These are phyloP conservation scores for Basipetospora chlamydospora DNA, from an alignment of 2,329 filamentous ascomycete species.

Conservation along the genomic window DNA sequence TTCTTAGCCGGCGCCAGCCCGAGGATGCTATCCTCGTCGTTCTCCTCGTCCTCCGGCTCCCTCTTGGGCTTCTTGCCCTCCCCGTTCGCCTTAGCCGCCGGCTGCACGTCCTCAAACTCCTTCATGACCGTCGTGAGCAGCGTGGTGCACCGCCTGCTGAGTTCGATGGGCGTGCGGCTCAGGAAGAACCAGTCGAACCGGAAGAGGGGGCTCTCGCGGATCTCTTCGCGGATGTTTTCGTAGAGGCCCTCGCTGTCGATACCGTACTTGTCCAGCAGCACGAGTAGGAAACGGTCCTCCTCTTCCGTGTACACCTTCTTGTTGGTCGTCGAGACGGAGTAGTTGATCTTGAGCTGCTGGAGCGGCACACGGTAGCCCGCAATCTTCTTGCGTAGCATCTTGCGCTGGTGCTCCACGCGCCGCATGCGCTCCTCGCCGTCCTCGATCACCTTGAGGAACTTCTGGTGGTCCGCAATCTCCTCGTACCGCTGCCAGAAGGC, in stretches of 20 bases:
- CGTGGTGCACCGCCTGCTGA: slow-evolving; percentile 84
- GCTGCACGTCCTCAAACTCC: slow-evolving; percentile 66
- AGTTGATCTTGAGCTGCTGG: slow-evolving; percentile 97
- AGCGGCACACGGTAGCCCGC: slow-evolving; percentile 91
- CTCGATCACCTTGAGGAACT: slow-evolving; percentile 80
- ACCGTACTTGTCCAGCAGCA: slow-evolving; percentile 83
- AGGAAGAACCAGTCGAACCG: slow-evolving; percentile 99
- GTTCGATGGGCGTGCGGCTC: slow-evolving; percentile 81
- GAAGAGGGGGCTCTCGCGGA: slow-evolving; percentile 86
- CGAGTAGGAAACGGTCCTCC: slow-evolving; percentile 87
- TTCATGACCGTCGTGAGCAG: slow-evolving; percentile 86
- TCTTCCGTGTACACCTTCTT: slow-evolving; percentile 99
- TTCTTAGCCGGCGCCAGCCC: slow-evolving; percentile 82
- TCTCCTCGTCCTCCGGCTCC: slow-evolving; percentile 64
- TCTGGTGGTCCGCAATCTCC: slow-evolving; percentile 77
- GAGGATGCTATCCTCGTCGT: slow-evolving; percentile 68
- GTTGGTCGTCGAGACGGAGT: slow-evolving; percentile 96
- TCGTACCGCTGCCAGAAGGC: slow-evolving; percentile 94
- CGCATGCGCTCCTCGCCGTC: slow-evolving; percentile 81
- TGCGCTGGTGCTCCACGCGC: slow-evolving; percentile 82
- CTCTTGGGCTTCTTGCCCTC: slow-evolving; percentile 51
- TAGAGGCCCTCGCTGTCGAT: slow-evolving; percentile 84
- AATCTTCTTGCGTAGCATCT: slow-evolving; percentile 91
- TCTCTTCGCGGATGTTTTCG: slow-evolving; percentile 92
- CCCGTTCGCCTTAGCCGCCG: slow-evolving; percentile 43